Evolutionary conservation across 1,284 basidiomycete genomes (phyloP).

Genomic region (Volvariella surrecta): DNA sequence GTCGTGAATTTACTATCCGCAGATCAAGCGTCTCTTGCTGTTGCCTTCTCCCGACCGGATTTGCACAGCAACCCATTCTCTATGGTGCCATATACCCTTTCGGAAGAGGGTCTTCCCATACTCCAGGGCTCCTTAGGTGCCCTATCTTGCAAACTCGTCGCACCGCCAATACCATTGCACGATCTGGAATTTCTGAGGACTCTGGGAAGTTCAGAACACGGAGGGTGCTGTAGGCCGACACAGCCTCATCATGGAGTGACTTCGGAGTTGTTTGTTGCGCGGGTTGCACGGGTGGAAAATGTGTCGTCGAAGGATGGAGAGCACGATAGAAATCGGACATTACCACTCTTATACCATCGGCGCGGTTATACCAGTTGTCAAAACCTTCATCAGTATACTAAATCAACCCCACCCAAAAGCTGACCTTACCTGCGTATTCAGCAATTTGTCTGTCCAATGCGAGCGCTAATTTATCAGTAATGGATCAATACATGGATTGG

Average conservation of each 20-base stretch:
- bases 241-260: constrained; percentile 17
- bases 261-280: constrained; percentile 40
- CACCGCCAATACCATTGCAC: constrained; percentile 15
- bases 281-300: constrained; percentile 31
- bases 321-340: constrained; percentile 16
- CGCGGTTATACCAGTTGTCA: constrained; percentile 29
- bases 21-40: constrained; percentile 41
- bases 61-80: constrained; percentile 47
- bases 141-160: constrained; percentile 17
- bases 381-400: background rate
- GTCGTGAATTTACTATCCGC: constrained; percentile 60
- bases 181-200: constrained; percentile 14
- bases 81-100: constrained; percentile 28
- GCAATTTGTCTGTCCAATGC: no score
- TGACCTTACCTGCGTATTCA: no score
- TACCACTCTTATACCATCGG: constrained; percentile 34
- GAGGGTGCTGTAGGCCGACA: background rate
- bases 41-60: constrained; percentile 53
- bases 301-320: constrained; percentile 13
- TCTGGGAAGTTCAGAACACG: background rate
- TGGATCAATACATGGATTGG: no score
- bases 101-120: constrained; percentile 17
- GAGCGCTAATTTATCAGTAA: no score
- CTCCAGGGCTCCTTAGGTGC: constrained; percentile 17
- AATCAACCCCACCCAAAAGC: background rate